Evolutionary conservation across 169 alveolate species (phyloP).

Genomic region (Cryptosporidium felis): DNA sequence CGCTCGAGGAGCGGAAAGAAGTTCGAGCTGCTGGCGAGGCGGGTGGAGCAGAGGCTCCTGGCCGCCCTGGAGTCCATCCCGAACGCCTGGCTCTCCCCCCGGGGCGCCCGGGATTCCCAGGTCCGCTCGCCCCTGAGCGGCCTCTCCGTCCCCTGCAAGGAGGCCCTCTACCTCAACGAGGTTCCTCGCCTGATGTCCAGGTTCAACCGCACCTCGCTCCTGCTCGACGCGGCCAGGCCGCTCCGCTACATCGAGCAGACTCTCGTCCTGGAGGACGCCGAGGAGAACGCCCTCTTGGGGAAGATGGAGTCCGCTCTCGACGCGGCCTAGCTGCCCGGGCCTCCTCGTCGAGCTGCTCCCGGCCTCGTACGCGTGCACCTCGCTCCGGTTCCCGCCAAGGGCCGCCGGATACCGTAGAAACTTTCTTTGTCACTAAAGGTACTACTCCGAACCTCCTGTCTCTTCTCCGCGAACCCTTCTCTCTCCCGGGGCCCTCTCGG

Average conservation of each 20-base stretch:
- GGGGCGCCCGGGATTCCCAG: no score
- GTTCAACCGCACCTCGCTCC: neutral
- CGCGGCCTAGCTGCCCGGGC: neutral
- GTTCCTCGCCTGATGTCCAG: constrained; percentile 1
- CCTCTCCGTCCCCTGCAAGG: constrained; percentile 45
- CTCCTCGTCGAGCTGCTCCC: neutral
- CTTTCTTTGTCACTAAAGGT: neutral
- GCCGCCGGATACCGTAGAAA: neutral
- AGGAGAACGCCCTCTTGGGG: neutral
- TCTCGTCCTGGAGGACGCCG: neutral
- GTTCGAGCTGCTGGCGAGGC: neutral
- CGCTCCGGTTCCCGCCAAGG: neutral
- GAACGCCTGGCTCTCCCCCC: neutral
- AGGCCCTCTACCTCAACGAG: constrained; percentile 23
- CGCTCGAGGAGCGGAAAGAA: neutral
- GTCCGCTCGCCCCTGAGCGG: constrained; percentile 5
- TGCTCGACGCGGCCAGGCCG: neutral
- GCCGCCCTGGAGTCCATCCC: neutral
- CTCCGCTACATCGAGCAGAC: neutral
- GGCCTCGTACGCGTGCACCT: no score
- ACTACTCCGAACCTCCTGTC: neutral
- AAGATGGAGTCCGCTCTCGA: neutral
- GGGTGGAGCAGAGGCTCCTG: neutral
- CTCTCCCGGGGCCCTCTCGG: neutral
- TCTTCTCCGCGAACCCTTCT: neutral